Conservation (phyloP, 148 eudicot species). For the Camellia lanceoleosa region DNA sequence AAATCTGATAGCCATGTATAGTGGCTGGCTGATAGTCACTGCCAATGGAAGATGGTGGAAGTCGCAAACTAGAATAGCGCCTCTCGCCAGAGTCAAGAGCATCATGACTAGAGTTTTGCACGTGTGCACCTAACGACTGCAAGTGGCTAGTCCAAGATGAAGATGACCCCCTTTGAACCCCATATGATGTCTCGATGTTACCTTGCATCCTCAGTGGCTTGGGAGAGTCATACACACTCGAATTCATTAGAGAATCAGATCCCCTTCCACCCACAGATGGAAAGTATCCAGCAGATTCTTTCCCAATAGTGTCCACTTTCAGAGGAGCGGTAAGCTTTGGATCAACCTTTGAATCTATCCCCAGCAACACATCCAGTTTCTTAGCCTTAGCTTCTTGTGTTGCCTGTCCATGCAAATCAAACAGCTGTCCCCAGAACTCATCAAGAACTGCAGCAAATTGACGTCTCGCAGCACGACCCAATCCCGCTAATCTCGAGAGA, state of each 20-base stretch:
- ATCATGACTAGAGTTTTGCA: slow-evolving; percentile 35
- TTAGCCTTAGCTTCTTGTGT: slow-evolving; percentile 66
- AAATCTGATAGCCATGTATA: slow-evolving; percentile 69
- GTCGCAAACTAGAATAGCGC: slow-evolving; percentile 72
- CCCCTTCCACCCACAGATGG: slow-evolving; percentile 39
- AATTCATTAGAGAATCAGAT: slow-evolving; percentile 42
- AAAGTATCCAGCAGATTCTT: slow-evolving; percentile 39
- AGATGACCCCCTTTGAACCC: slow-evolving; percentile 49
- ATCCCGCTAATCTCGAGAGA: slow-evolving; percentile 79
- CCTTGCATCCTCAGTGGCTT: slow-evolving; percentile 45
- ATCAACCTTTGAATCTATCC: slow-evolving; percentile 47
- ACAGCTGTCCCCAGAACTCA: slow-evolving; percentile 95
- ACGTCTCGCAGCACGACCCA: slow-evolving; percentile 89
- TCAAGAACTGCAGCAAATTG: slow-evolving; percentile 77
- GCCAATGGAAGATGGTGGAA: slow-evolving; percentile 60
- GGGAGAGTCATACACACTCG: slow-evolving; percentile 41
- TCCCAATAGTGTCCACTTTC: slow-evolving; percentile 30
- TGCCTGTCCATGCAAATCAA: slow-evolving; percentile 86
- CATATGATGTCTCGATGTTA: slow-evolving; percentile 44
- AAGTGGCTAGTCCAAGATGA: slow-evolving; percentile 52
- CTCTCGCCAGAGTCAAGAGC: slow-evolving; percentile 57
- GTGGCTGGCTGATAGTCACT: slow-evolving; percentile 78
- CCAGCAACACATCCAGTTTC: slow-evolving; percentile 65
- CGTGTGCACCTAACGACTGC: slow-evolving; percentile 48
- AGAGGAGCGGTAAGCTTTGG: slow-evolving; percentile 30